Conservation (phyloP, 208 protist genomes). For the Kentomonas sorsogonicus region DNA sequence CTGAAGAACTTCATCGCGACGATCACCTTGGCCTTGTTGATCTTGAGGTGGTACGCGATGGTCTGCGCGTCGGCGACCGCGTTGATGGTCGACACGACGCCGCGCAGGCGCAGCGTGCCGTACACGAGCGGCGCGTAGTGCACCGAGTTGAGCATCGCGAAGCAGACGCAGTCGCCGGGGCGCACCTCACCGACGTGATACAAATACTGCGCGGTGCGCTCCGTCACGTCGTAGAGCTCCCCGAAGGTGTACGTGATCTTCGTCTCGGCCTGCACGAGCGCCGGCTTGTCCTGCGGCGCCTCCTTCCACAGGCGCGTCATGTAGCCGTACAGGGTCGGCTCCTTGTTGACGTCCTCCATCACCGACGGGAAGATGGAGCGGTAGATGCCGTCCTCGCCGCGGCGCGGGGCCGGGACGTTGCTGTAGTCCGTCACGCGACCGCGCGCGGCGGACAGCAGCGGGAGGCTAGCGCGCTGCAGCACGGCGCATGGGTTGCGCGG, state of each 20-base stretch:
- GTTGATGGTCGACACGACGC: slow-evolving; percentile 30
- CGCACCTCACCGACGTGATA: slow-evolving; percentile 31
- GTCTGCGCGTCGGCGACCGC: slow-evolving; percentile 19
- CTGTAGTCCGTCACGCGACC: neutral
- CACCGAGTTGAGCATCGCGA: slow-evolving; percentile 34
- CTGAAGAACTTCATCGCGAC: slow-evolving; percentile 33
- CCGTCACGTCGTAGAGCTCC: slow-evolving; percentile 20
- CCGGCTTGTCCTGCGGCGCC: slow-evolving; percentile 14
- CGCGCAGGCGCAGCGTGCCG: slow-evolving; percentile 28
- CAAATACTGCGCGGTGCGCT: slow-evolving; percentile 23
- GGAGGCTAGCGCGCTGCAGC: neutral
- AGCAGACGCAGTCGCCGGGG: slow-evolving; percentile 30
- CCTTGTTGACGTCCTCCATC: slow-evolving; percentile 6
- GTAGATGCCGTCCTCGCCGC: slow-evolving; percentile 18
- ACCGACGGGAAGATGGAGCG: slow-evolving; percentile 23
- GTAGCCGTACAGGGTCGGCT: slow-evolving; percentile 1
- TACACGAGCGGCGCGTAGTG: slow-evolving; percentile 27
- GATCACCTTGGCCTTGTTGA: slow-evolving; percentile 27
- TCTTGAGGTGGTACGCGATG: slow-evolving; percentile 37
- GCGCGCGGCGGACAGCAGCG: neutral
- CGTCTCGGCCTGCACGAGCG: slow-evolving; percentile 27
- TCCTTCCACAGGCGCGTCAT: neutral
- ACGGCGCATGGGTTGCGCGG: neutral
- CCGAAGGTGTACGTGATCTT: slow-evolving; percentile 20
- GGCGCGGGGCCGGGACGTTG: neutral